phyloP scores from a whole-genome alignment of 768 basidiomycete species.

The Rhodotorula taiwanensis region DNA sequence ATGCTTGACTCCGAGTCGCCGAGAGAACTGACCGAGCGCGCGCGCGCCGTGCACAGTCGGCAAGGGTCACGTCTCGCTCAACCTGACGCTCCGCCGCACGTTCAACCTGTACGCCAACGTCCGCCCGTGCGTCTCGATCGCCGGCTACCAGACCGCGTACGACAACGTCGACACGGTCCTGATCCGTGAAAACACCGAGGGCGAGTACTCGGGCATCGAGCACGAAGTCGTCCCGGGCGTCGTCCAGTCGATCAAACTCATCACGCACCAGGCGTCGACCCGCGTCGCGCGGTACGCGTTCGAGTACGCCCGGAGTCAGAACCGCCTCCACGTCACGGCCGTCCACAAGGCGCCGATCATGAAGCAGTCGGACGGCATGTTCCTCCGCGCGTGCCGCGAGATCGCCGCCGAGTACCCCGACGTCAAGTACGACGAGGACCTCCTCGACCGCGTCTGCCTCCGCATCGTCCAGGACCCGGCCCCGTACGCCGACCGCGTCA shows the following conservation, averaged over 20 bases:
- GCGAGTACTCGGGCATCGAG: constrained; percentile 99
- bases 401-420: constrained; percentile 93
- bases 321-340: constrained; percentile 82
- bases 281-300: constrained; percentile 98
- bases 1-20: too few relatives aligned
- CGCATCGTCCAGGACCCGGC: constrained; percentile 88
- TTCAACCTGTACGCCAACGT: constrained; percentile 99
- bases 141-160: constrained; percentile 96
- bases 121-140: constrained; percentile 87
- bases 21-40: neutral
- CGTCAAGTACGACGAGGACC: constrained; percentile 89
- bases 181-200: constrained; percentile 99
- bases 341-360: constrained; percentile 99
- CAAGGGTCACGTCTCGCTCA: constrained; percentile 96
- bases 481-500: constrained; percentile 91
- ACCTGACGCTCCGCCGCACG: constrained; percentile 90
- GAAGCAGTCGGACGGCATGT: constrained; percentile 99
- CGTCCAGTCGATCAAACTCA: constrained; percentile 98
- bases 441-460: constrained; percentile 91
- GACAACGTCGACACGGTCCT: constrained; percentile 96
- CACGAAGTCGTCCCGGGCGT: constrained; percentile 99
- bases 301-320: constrained; percentile 84
- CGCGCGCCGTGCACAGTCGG: constrained; percentile 58
- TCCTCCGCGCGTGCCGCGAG: constrained; percentile 91
- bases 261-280: constrained; percentile 97